These are phyloP conservation scores for Allantophomopsis lycopodina DNA, from an alignment of 2,329 filamentous ascomycete species.

Conservation along the genomic window DNA sequence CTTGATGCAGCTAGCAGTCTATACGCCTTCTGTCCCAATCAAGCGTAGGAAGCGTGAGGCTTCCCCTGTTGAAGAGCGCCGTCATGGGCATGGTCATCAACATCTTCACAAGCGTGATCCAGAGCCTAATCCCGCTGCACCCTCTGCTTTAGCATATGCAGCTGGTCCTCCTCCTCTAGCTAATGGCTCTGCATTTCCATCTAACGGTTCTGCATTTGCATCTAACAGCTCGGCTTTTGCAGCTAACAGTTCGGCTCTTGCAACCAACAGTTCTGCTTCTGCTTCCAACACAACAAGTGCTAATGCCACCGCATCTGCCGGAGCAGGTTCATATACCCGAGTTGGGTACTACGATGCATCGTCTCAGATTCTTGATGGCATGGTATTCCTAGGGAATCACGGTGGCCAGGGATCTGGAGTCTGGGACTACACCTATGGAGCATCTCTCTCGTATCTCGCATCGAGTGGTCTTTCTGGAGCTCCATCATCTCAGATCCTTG, in stretches of 20 bases:
- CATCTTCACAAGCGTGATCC: conserved; percentile 31
- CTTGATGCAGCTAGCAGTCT: conserved; percentile 56
- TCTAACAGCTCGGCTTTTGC: conserved; percentile 2
- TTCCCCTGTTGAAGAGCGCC: conserved; percentile 19
- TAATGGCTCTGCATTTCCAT: conserved; percentile 2
- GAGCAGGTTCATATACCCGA: conserved; percentile 23
- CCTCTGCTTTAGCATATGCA: conserved; percentile 5
- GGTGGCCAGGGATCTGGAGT: conserved; percentile 40
- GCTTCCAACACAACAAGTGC: conserved; percentile 1
- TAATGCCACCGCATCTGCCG: conserved; percentile 4
- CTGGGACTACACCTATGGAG: conserved; percentile 38
- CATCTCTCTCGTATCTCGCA: conserved; percentile 40
- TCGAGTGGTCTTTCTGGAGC: conserved; percentile 29
- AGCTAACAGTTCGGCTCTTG: conserved; percentile 8
- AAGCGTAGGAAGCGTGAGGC: conserved; percentile 21
- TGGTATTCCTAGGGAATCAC: conserved; percentile 44
- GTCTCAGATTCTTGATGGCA: conserved; percentile 28
- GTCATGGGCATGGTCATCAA: conserved; percentile 31
- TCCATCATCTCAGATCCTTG: conserved; percentile 31
- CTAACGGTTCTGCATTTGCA: conserved; percentile 10
- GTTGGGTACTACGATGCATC: conserved; percentile 32
- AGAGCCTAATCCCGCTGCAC: conserved; percentile 10
- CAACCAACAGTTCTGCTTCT: conserved; percentile 1
- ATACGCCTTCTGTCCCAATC: conserved; percentile 31
- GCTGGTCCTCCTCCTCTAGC: conserved; percentile 1